Conservation (phyloP, 352 stramenopile genomes). For the Phytopythium montanum region DNA sequence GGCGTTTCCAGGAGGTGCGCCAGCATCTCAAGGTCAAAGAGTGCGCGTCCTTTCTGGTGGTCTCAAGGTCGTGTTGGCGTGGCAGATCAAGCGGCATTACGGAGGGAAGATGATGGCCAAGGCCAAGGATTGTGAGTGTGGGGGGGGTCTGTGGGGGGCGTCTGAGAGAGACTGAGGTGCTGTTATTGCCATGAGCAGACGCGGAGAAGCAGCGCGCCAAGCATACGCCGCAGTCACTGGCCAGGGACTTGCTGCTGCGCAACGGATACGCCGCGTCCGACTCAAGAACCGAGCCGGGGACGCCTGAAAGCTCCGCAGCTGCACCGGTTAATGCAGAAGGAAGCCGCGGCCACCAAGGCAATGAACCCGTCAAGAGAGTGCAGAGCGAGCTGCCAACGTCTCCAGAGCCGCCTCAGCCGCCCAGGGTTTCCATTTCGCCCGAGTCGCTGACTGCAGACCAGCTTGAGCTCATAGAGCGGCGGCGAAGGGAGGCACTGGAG, state of each 20-base stretch:
- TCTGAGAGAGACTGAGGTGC: not conserved
- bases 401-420: not conserved
- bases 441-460: conserved; percentile 54
- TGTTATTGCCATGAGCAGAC: conserved; percentile 21
- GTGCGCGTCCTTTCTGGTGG: not conserved
- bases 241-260: conserved; percentile 53
- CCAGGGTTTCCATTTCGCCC: conserved; percentile 20
- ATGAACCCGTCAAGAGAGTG: not conserved
- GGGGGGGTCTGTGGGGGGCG: not conserved
- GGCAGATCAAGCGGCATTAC: conserved; percentile 60
- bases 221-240: conserved; percentile 62
- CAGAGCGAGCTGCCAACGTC: not conserved
- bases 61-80: not conserved
- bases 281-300: no score
- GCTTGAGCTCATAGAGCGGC: conserved; percentile 43
- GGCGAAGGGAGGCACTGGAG: conserved; percentile 51
- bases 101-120: conserved; percentile 69
- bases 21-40: not conserved
- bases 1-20: conserved; percentile 48
- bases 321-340: not conserved
- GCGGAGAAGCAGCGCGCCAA: conserved; percentile 36
- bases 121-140: conserved; percentile 49
- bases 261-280: conserved; percentile 40
- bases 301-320: not conserved
- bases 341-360: not conserved